Evolutionary conservation across 345 rosid genomes (phyloP).

Genomic region (Murraya koenigii): DNA sequence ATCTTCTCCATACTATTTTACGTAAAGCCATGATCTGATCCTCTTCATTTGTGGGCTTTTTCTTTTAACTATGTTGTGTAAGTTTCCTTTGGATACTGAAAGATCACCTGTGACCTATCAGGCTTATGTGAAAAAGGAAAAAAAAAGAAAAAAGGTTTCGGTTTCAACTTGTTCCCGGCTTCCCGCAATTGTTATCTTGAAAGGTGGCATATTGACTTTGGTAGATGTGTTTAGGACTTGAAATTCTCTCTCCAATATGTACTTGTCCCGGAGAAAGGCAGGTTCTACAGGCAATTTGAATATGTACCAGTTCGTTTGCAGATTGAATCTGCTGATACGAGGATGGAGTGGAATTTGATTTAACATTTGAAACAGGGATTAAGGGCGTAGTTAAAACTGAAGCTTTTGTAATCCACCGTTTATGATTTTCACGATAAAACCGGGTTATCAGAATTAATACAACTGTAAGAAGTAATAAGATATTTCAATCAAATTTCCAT

Average conservation of each 20-base stretch:
- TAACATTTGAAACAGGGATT: too few relatives aligned
- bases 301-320: background rate
- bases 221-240: background rate
- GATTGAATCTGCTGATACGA: too few relatives aligned
- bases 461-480: too few relatives aligned
- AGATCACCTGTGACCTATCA: background rate
- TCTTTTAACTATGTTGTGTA: background rate
- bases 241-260: background rate
- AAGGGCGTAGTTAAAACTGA: too few relatives aligned
- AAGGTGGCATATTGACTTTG: background rate
- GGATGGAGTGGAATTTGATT: too few relatives aligned
- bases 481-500: too few relatives aligned
- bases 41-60: background rate
- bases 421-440: too few relatives aligned
- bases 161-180: background rate
- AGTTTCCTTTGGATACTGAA: background rate
- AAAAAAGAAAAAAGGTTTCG: background rate
- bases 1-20: background rate
- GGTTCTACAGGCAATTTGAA: background rate
- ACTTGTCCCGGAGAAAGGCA: background rate
- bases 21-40: slow-evolving; percentile 2
- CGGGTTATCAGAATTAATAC: too few relatives aligned
- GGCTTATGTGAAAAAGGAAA: background rate
- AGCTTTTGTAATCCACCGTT: background rate
- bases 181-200: background rate